Conservation (phyloP, 352 stramenopile species). For the Pythium chondricola region DNA sequence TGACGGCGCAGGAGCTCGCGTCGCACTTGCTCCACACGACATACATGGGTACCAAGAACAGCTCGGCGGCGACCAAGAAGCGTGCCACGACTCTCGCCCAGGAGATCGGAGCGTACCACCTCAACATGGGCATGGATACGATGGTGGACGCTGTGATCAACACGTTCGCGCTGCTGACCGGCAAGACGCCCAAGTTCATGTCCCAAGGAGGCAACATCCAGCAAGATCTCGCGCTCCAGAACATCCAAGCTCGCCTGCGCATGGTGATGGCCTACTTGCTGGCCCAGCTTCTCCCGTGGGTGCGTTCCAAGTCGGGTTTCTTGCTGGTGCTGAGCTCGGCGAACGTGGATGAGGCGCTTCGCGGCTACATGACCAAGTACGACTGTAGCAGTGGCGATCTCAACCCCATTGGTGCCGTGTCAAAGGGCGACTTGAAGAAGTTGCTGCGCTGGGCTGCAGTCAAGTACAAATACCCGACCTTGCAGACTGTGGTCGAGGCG, state of each 20-base stretch:
- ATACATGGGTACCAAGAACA: slow-evolving; percentile 98
- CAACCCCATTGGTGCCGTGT: slow-evolving; percentile 98
- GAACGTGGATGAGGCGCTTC: slow-evolving; percentile 98
- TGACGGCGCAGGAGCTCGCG: slow-evolving; percentile 87
- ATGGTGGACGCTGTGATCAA: slow-evolving; percentile 89
- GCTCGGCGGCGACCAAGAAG: slow-evolving; percentile 86
- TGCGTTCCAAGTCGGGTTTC: slow-evolving; percentile 92
- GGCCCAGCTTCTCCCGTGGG: slow-evolving; percentile 97
- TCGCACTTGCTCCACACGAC: slow-evolving; percentile 94
- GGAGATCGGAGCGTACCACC: slow-evolving; percentile 95
- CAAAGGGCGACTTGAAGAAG: slow-evolving; percentile 94
- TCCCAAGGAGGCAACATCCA: slow-evolving; percentile 85
- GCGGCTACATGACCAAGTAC: slow-evolving; percentile 99
- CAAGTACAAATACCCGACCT: slow-evolving; percentile 88
- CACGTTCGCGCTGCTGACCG: slow-evolving; percentile 72
- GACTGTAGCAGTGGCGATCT: slow-evolving; percentile 98
- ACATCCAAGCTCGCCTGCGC: slow-evolving; percentile 96
- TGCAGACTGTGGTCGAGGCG: slow-evolving; percentile 91
- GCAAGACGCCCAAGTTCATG: slow-evolving; percentile 88
- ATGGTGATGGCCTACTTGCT: slow-evolving; percentile 99
- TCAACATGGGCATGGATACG: slow-evolving; percentile 93
- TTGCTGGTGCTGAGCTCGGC: slow-evolving; percentile 97
- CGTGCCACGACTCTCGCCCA: slow-evolving; percentile 84
- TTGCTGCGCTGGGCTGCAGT: slow-evolving; percentile 91
- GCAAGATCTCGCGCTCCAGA: slow-evolving; percentile 97